Base-by-base conservation (phyloP, 768 basidiomycete species). In the Leucocoprinus sp. region DNA sequence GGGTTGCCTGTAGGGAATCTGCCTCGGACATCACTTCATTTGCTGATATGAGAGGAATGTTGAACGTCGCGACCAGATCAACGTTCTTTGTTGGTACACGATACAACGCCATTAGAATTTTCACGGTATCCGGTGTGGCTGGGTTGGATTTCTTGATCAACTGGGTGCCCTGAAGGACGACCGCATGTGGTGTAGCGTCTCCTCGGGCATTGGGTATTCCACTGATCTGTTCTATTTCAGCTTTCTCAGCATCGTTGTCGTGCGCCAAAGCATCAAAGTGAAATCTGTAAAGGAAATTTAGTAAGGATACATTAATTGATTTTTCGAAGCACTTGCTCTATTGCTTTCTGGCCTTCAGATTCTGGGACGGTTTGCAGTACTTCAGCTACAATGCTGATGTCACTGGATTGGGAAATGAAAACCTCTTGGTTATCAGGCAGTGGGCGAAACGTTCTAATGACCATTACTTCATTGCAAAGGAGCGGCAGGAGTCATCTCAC, bases 391-490 rank as follows among this genome's bases (percentile, higher is more conserved):
- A 93, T 73, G 57, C 84, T 91, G 53, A 80, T 67, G 39, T 72
- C 71, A 4, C 80, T 84, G 38, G 77, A 63, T 5, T 76, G 75
- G 44, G 81, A 82, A 45, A 96, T 60, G 64, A 91, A 85, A 33
- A 96, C 95, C 59, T 98, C 96, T 62, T 99, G 95, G 3, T 80
- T 91, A 59, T 98, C 86, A 11, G 96, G 93, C 9, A 99, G 71
- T 64, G 97, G 88, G 43, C 95, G 89, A 9, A 72, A 37, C 52
- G 70, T 62, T 21, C 75, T 77, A 48, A 21, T 43, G 51, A 27
- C 48, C 17, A 12, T 39, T 48, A 40, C 8, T 38, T 43, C 44
- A 43, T 36, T 28, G 33, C 40, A 42, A 27, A 28, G 37, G 43
- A 45, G 27, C 35, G 21, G 35, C 12, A 4, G 11, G 3, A 37